phyloP scores from a whole-genome alignment of 148 eudicot species.

The Diospyros lotus region DNA sequence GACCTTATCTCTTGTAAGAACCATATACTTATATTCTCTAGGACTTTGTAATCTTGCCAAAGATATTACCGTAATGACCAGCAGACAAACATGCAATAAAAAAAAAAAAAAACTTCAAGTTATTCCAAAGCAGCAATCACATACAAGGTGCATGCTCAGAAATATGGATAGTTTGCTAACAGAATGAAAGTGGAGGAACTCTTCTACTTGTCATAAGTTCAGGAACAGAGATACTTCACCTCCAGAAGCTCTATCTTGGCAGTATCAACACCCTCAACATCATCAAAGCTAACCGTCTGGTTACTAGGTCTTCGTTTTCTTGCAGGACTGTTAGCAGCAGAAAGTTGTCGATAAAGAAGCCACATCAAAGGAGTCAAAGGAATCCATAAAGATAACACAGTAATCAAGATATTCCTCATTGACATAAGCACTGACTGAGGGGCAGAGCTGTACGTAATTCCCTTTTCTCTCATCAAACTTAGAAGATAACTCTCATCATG shows the following conservation, averaged over 20 bases:
- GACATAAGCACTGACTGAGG: conserved; percentile 76
- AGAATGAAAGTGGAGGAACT: not conserved
- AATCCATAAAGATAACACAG: conserved; percentile 79
- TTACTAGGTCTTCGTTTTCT: conserved; percentile 63
- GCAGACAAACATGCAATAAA: not conserved
- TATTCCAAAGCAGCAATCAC: not conserved
- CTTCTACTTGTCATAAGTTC: not conserved
- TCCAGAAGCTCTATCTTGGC: conserved; percentile 99
- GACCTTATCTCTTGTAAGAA: too few relatives aligned
- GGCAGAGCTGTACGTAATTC: conserved; percentile 68
- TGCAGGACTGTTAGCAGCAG: conserved; percentile 73
- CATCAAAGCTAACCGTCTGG: conserved; percentile 72
- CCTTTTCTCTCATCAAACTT: conserved; percentile 77
- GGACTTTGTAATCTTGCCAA: not conserved
- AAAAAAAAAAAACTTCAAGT: not conserved
- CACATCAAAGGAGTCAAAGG: conserved; percentile 92
- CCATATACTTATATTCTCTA: too few relatives aligned
- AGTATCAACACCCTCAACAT: conserved; percentile 94
- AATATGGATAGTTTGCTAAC: not conserved
- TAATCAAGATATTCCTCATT: conserved; percentile 59
- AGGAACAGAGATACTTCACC: conserved; percentile 35
- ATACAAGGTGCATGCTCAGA: not conserved
- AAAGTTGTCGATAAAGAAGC: conserved; percentile 85
- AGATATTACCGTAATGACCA: not conserved
- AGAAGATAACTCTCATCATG: conserved; percentile 78